phyloP scores from a whole-genome alignment of 73 alveolate genomes.

The Paraurostyla sp. region DNA sequence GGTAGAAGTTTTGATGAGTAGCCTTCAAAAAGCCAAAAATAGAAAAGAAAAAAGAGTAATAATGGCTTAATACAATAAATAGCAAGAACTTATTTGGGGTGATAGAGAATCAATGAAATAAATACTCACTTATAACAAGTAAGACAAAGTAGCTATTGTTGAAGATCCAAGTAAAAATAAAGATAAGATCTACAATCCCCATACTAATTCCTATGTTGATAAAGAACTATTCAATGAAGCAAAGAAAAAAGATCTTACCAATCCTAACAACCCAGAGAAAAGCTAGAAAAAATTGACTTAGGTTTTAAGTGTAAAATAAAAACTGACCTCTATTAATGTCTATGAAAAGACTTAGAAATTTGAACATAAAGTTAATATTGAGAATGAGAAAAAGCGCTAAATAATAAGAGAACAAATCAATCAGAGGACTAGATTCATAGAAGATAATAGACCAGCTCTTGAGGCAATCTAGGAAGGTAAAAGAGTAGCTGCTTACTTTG shows the following conservation, averaged over 20 bases:
- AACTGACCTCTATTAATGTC: conserved; percentile 14
- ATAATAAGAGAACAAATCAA: neutral
- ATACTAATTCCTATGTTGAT: conserved; percentile 41
- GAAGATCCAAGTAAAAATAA: neutral
- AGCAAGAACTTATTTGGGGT: conserved; percentile 49
- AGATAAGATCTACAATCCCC: neutral
- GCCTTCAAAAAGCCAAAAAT: conserved; percentile 14
- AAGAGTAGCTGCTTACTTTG: conserved; percentile 53
- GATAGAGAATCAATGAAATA: conserved; percentile 20
- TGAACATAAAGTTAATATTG: conserved; percentile 42
- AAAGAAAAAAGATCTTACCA: neutral
- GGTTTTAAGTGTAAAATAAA: neutral
- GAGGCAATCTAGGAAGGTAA: conserved; percentile 54
- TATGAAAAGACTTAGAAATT: conserved; percentile 45
- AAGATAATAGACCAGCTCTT: conserved; percentile 28
- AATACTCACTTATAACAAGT: neutral
- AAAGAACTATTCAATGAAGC: neutral
- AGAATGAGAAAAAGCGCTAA: conserved; percentile 4
- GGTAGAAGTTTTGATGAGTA: conserved; percentile 7
- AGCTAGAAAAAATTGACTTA: conserved; percentile 39
- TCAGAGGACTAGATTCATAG: conserved; percentile 9
- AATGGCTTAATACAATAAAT: conserved; percentile 26
- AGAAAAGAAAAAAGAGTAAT: conserved; percentile 45
- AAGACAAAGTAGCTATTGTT: neutral
- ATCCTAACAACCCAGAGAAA: conserved; percentile 37